These are phyloP conservation scores for Camelina neglecta DNA, from an alignment of 345 rosid species.

Conservation along the genomic window DNA sequence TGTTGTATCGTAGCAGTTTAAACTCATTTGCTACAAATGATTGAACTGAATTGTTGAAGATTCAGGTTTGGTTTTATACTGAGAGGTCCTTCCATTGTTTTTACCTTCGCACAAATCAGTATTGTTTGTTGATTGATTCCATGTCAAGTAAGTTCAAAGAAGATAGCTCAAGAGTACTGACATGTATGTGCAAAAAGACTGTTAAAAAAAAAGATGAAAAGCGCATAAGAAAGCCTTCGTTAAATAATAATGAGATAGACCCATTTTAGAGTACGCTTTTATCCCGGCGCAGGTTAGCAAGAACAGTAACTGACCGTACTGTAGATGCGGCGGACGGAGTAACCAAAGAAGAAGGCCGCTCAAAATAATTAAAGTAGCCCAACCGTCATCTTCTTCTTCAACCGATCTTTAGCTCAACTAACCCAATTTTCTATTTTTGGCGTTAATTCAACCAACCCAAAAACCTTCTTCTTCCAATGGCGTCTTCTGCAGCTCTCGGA, in stretches of 20 bases:
- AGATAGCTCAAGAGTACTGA: neutral
- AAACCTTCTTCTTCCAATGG: constrained; percentile 55
- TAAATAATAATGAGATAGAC: neutral
- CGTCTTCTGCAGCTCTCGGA: constrained; percentile 66
- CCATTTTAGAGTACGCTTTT: neutral
- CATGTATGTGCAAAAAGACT: neutral
- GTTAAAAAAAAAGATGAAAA: neutral
- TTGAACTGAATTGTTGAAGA: neutral
- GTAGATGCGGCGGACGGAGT: constrained; percentile 37
- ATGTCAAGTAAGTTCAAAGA: too few species aligned
- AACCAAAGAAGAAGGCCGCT: constrained; percentile 35
- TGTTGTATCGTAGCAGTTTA: neutral
- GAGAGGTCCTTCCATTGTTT: neutral
- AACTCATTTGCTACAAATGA: neutral
- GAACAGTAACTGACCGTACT: neutral
- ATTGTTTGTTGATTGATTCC: neutral
- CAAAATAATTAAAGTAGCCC: constrained; percentile 1
- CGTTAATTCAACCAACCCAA: too few species aligned
- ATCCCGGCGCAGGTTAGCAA: constrained; percentile 10
- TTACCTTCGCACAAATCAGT: neutral
- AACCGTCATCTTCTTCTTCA: constrained; percentile 40
- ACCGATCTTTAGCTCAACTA: constrained; percentile 4
- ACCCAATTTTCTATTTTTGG: too few species aligned
- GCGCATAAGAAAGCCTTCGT: neutral
- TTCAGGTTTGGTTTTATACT: neutral